These are phyloP conservation scores for Nigrospora sphaerica DNA, from an alignment of 2,329 filamentous ascomycete species.

Conservation along the genomic window DNA sequence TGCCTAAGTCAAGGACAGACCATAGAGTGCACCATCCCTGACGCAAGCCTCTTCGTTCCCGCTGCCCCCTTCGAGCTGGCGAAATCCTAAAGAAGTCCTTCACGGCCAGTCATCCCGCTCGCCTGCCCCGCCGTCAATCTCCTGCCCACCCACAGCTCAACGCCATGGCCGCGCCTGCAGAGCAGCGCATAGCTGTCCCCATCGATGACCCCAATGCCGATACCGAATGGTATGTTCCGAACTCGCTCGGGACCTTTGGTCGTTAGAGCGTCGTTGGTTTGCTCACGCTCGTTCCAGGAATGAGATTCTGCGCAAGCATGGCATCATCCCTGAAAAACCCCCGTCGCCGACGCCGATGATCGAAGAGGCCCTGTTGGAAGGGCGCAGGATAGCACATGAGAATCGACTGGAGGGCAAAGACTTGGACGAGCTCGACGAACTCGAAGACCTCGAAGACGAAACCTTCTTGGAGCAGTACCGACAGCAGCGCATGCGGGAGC, in stretches of 20 bases:
- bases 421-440: slow-evolving; percentile 83
- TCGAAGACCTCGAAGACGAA: slow-evolving; percentile 95
- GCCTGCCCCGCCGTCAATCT: no score
- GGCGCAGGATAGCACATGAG: slow-evolving; percentile 76
- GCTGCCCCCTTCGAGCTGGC: no score
- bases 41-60: no score
- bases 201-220: slow-evolving; percentile 95
- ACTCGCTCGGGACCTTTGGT: not conserved
- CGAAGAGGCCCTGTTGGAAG: slow-evolving; percentile 85
- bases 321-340: slow-evolving; percentile 94
- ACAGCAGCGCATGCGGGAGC: slow-evolving; percentile 78
- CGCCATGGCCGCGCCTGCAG: slow-evolving; percentile 53
- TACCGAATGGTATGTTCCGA: slow-evolving; percentile 73
- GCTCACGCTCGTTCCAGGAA: slow-evolving; percentile 56
- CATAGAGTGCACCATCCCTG: no score
- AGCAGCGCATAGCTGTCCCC: slow-evolving; percentile 68
- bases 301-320: slow-evolving; percentile 94
- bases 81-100: no score
- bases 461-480: slow-evolving; percentile 83
- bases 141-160: no score
- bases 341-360: slow-evolving; percentile 94
- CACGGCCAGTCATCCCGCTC: no score
- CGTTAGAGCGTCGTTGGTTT: not conserved
- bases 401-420: slow-evolving; percentile 92
- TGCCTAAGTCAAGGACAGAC: no score